Percentiles rank a stretch among this genome's conserved stretches.
These are phyloP conservation scores for Tricholoma bakamatsutake DNA, from an alignment of 768 basidiomycete genomes.

Conservation along the genomic window DNA sequence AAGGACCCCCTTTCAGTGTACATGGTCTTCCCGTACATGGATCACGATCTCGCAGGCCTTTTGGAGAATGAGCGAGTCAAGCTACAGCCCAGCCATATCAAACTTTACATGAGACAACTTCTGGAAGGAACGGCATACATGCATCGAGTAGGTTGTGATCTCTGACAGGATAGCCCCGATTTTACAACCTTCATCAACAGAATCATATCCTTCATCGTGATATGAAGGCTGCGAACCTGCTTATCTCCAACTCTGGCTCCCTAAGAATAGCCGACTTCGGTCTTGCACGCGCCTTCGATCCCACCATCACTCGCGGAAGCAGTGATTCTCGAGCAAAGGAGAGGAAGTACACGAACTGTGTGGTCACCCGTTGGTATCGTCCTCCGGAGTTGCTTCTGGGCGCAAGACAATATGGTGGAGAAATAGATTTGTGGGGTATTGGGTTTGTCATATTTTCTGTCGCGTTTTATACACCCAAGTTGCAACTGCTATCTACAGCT, in stretches of 20 bases:
- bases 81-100: constrained; percentile 80
- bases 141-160: constrained; percentile 65
- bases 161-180: background rate
- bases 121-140: constrained; percentile 96
- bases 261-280: constrained; percentile 95
- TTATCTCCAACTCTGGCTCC: constrained; percentile 82
- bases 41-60: constrained; percentile 94
- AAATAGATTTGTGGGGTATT: constrained; percentile 97
- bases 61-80: constrained; percentile 89
- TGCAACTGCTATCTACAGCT: constrained; percentile 39
- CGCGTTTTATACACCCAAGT: background rate
- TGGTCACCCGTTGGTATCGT: constrained; percentile 93
- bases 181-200: constrained; percentile 34
- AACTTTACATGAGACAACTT: constrained; percentile 93
- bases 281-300: constrained; percentile 78
- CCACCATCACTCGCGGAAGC: constrained; percentile 33
- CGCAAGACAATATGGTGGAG: constrained; percentile 83
- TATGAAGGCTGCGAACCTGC: constrained; percentile 97
- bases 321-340: constrained; percentile 42
- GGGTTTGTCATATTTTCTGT: constrained; percentile 49
- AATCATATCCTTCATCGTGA: constrained; percentile 97
- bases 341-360: constrained; percentile 89
- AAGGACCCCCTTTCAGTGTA: constrained; percentile 80
- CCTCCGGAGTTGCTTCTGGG: constrained; percentile 91
- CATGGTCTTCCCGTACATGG: constrained; percentile 99